These are phyloP conservation scores for Tetragonia tetragonoides DNA, from an alignment of 148 eudicot genomes.

Conservation along the genomic window DNA sequence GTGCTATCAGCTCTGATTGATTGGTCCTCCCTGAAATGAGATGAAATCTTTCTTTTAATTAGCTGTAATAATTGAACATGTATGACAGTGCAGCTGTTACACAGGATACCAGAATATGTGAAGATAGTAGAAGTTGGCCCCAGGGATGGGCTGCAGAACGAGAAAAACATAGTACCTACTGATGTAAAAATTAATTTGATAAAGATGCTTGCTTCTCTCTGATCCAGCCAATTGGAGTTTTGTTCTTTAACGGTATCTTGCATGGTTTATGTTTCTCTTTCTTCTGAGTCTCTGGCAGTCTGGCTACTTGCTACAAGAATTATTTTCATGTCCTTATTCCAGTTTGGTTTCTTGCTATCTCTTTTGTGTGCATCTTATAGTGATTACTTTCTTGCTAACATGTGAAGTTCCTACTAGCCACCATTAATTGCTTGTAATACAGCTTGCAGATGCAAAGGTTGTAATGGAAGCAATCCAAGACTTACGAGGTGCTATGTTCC, in stretches of 20 bases:
- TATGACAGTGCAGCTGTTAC: conserved; percentile 59
- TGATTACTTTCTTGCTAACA: not conserved
- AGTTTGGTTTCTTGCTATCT: not conserved
- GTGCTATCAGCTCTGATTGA: not conserved
- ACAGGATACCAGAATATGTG: conserved; percentile 60
- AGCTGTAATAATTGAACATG: conserved; percentile 19
- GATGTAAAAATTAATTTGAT: conserved; percentile 76
- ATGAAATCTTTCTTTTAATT: conserved; percentile 1
- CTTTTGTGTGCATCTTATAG: not conserved
- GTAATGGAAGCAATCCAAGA: conserved; percentile 65
- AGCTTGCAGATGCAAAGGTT: conserved; percentile 91
- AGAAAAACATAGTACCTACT: conserved; percentile 77
- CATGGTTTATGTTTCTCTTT: conserved; percentile 4
- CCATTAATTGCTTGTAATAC: conserved; percentile 8
- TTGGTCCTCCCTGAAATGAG: not conserved
- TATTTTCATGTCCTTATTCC: not conserved
- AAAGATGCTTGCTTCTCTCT: conserved; percentile 61
- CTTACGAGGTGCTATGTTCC: conserved; percentile 59
- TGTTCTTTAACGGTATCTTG: not conserved
- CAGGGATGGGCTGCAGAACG: conserved; percentile 92
- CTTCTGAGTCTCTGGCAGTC: not conserved
- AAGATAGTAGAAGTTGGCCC: conserved; percentile 98
- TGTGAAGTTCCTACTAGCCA: not conserved
- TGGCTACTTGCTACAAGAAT: not conserved
- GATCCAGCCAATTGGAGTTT: not conserved